Evolutionary conservation across 345 rosid species (phyloP).

Genomic region (Camelina hispida): DNA sequence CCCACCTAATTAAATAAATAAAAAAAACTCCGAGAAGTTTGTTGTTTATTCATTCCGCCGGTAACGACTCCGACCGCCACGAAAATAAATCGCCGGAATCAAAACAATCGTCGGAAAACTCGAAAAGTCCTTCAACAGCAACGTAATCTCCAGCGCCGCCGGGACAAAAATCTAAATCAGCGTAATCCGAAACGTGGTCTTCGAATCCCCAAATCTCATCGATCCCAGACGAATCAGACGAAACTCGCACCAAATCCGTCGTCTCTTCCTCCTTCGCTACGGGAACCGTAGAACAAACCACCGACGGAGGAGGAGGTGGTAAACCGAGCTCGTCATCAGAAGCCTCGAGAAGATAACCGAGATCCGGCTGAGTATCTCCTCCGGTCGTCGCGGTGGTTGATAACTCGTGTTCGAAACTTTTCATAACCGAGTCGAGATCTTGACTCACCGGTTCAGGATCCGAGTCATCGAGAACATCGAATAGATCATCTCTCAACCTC

Average conservation of each 20-base stretch:
- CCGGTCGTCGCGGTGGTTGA: constrained; percentile 25
- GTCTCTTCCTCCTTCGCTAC: constrained; percentile 42
- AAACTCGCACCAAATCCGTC: constrained; percentile 40
- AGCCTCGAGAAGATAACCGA: constrained; percentile 81
- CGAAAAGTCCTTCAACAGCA: constrained; percentile 68
- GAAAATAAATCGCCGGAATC: constrained; percentile 53
- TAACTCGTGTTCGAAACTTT: constrained; percentile 56
- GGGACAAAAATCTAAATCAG: constrained; percentile 54
- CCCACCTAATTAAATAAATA: constrained; percentile 31
- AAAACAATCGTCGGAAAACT: constrained; percentile 47
- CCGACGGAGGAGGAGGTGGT: constrained; percentile 52
- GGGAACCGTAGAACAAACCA: constrained; percentile 29
- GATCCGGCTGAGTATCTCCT: constrained; percentile 54
- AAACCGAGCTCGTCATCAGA: constrained; percentile 90
- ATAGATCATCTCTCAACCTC: constrained; percentile 64
- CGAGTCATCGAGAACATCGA: constrained; percentile 62
- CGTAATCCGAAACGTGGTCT: constrained; percentile 51
- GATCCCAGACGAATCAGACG: constrained; percentile 45
- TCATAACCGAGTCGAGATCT: constrained; percentile 79
- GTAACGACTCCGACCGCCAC: constrained; percentile 66
- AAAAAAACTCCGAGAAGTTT: constrained; percentile 11
- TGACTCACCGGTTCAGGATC: constrained; percentile 60
- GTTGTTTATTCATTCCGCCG: constrained; percentile 46
- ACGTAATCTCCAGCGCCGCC: constrained; percentile 54
- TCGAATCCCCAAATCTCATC: constrained; percentile 54